Evolutionary conservation across 2,329 filamentous ascomycete species (phyloP).

Genomic region (Rasamsonia emersonii): DNA sequence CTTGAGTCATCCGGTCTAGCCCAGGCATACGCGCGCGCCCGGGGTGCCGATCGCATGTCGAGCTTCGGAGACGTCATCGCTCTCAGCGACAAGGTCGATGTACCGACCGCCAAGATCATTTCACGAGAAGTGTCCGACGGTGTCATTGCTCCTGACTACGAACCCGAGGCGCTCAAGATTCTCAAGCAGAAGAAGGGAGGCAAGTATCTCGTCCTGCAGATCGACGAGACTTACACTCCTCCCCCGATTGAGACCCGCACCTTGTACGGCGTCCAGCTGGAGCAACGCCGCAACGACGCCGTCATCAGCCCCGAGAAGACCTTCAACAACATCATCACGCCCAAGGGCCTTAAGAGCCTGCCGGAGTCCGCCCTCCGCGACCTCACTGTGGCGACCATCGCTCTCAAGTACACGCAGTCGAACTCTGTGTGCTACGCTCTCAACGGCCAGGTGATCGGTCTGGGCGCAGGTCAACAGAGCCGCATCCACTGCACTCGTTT

Average conservation of each 20-base stretch:
- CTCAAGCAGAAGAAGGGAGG: constrained; percentile 97
- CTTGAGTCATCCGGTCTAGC: constrained; percentile 79
- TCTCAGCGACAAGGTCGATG: constrained; percentile 80
- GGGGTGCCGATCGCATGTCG: constrained; percentile 96
- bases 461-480: constrained; percentile 93
- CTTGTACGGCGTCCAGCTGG: constrained; percentile 80
- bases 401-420: constrained; percentile 96
- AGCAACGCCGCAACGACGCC: constrained; percentile 88
- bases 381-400: constrained; percentile 89
- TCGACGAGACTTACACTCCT: constrained; percentile 83
- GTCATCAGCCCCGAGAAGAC: constrained; percentile 71
- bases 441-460: constrained; percentile 86
- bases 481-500: constrained; percentile 97
- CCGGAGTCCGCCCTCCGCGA: constrained; percentile 79
- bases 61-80: constrained; percentile 97
- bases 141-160: constrained; percentile 84
- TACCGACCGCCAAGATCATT: constrained; percentile 94
- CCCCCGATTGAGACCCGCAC: constrained; percentile 66
- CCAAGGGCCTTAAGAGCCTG: constrained; percentile 65
- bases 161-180: constrained; percentile 76
- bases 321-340: constrained; percentile 77
- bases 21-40: constrained; percentile 89
- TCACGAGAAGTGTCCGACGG: constrained; percentile 96
- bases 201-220: constrained; percentile 91
- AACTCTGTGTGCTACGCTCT: constrained; percentile 98